Percentiles rank a stretch among this genome's conserved stretches.
Conservation (phyloP, 1,139 yeast species). For the Debaryomyces sp. region DNA sequence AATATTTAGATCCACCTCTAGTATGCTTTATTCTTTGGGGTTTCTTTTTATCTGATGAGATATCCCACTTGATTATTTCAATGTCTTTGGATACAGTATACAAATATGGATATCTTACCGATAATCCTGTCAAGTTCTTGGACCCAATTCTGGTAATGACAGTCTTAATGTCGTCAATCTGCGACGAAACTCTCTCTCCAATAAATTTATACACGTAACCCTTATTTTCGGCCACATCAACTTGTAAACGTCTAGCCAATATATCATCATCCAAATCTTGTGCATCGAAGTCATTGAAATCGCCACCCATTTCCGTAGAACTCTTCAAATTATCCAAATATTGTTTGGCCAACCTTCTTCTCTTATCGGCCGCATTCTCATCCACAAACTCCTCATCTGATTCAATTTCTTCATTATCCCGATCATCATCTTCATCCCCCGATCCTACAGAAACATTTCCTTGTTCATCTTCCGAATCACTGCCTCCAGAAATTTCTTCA, state of each 20-base stretch:
- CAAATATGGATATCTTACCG: slow-evolving; percentile 59
- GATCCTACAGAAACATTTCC: slow-evolving; percentile 21
- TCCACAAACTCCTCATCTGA: slow-evolving; percentile 71
- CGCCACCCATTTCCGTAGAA: slow-evolving; percentile 49
- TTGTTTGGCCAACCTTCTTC: slow-evolving; percentile 92
- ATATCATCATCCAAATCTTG: slow-evolving; percentile 87
- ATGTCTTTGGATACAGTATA: slow-evolving; percentile 86
- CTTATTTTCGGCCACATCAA: slow-evolving; percentile 87
- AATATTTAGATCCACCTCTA: slow-evolving; percentile 60
- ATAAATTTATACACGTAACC: slow-evolving; percentile 78
- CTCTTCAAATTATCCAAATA: slow-evolving; percentile 77
- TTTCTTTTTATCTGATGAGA: slow-evolving; percentile 35
- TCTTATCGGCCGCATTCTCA: slow-evolving; percentile 89
- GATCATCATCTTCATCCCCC: slow-evolving; percentile 34
- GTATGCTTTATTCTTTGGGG: slow-evolving; percentile 67
- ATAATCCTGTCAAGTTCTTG: slow-evolving; percentile 55
- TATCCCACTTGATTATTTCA: slow-evolving; percentile 77
- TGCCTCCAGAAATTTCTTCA: slow-evolving; percentile 44
- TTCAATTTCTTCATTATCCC: slow-evolving; percentile 40
- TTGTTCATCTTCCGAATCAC: slow-evolving; percentile 38
- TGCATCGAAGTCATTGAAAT: slow-evolving; percentile 78
- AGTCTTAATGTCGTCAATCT: slow-evolving; percentile 42
- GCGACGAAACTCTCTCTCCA: slow-evolving; percentile 49
- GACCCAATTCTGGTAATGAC: slow-evolving; percentile 60
- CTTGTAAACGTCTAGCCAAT: slow-evolving; percentile 74